Evolutionary conservation across 352 stramenopile genomes (phyloP), one percentile per base, ranked within the genome.

Genomic region (Phytophthora ohioensis): DNA sequence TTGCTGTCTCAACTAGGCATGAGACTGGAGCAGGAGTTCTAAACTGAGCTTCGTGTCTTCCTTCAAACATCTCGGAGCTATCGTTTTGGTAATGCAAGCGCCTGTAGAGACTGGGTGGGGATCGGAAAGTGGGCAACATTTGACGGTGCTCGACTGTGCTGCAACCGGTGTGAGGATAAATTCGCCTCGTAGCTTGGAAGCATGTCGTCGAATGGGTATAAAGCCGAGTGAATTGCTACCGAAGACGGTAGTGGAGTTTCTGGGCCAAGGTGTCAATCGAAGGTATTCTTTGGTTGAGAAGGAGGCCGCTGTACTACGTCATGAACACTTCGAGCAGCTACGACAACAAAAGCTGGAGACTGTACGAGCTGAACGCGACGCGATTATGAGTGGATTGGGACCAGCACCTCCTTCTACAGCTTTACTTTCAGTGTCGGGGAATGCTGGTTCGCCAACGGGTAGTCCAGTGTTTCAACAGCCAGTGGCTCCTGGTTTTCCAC

Each of bases 231-330:
- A 94, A 39, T 69, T 94, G 8, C 47, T 92, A 2, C 81, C 85
- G 4, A 92, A 85, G 58, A 64, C 67, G 17, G 68, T 82, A 6
- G 68, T 48, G 32, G 82, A 91, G 42, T 94, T 94, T 65, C 71
- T 87, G 41, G 71, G 87, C 35, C 70, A 79, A 15, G 58, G 59
- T 15, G 69, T 78, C 1, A 84, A 74, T 10, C 72, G 67, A 30
- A 91, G 90, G 70, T 88, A 85, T 57, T 80, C 82, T 1, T 63
- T 90, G 5, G 71, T 94, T 13, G 87, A 94, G 70, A 92, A 92
- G 56, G 82, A 93, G 51, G 82, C 85, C 1, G 85, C 84, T 1
- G 81, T 87, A 39, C 69, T 92, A 15, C 87, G 87, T 9, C 88
- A 87, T 31, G 75, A 91, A 61, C 87, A 85, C 58, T 93, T 91